Evolutionary conservation across 805 yeast genomes (phyloP).

Genomic region (Yamadazyma ubonensis): DNA sequence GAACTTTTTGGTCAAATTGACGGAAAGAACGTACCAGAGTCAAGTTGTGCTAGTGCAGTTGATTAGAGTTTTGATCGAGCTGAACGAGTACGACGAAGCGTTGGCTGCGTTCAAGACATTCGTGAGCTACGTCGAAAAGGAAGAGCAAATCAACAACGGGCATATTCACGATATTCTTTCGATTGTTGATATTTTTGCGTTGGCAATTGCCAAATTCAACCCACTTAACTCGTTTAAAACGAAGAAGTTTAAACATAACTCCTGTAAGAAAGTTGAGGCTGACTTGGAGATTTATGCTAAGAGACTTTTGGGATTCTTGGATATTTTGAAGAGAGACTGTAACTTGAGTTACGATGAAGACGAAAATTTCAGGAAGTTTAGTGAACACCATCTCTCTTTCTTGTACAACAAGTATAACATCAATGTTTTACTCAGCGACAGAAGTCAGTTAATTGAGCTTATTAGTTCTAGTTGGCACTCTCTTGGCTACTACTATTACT

Average conservation of each 20-base stretch:
- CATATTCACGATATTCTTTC: slow-evolving; percentile 30
- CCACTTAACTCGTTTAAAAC: slow-evolving; percentile 31
- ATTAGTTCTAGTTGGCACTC: slow-evolving; percentile 35
- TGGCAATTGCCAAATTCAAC: slow-evolving; percentile 34
- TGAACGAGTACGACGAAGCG: slow-evolving; percentile 43
- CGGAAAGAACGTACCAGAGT: slow-evolving; percentile 38
- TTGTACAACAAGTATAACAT: slow-evolving; percentile 35
- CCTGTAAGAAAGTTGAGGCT: slow-evolving; percentile 20
- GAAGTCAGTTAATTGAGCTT: slow-evolving; percentile 25
- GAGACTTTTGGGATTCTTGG: slow-evolving; percentile 26
- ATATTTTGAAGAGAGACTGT: slow-evolving; percentile 20
- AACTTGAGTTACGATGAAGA: slow-evolving; percentile 30
- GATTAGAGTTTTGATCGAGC: slow-evolving; percentile 31
- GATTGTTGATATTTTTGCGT: slow-evolving; percentile 32
- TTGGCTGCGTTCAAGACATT: slow-evolving; percentile 42
- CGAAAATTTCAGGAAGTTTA: slow-evolving; percentile 9
- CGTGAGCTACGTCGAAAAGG: slow-evolving; percentile 31
- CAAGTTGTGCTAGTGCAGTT: slow-evolving; percentile 31
- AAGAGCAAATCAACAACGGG: slow-evolving; percentile 31
- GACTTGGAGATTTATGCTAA: slow-evolving; percentile 18
- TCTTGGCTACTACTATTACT: slow-evolving; percentile 32
- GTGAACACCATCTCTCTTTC: slow-evolving; percentile 28
- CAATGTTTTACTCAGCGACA: slow-evolving; percentile 27
- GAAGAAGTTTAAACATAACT: slow-evolving; percentile 26
- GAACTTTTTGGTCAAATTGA: slow-evolving; percentile 28